phyloP scores from a whole-genome alignment of 179 eudicot genomes.

The Silene noctiflora region DNA sequence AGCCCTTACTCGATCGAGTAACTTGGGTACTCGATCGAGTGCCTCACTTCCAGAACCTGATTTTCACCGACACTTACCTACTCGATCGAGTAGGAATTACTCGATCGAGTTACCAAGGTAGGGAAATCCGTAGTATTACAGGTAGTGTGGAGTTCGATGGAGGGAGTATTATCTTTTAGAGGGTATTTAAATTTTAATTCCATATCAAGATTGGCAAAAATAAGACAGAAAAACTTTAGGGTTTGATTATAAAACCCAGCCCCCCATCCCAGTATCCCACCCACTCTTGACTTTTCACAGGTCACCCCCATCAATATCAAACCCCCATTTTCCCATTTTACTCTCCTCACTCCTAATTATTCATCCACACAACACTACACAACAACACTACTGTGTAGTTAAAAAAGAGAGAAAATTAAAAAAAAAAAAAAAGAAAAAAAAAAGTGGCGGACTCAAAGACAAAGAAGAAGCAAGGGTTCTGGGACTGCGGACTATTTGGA shows the following conservation, averaged over 20 bases:
- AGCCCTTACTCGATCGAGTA: too few species aligned
- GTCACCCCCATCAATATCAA: neutral
- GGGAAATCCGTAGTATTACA: too few species aligned
- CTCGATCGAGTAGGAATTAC: too few species aligned
- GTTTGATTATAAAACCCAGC: conserved; percentile 7
- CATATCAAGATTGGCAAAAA: neutral
- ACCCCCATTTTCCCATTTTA: neutral
- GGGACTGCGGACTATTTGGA: conserved; percentile 6
- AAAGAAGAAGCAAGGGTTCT: conserved; percentile 16
- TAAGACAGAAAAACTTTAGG: neutral
- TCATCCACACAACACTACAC: neutral
- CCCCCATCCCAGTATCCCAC: neutral
- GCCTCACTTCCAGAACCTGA: too few species aligned
- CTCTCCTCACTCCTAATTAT: conserved; percentile 11
- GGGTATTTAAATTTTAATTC: neutral
- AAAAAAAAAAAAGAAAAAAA: neutral
- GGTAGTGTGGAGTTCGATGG: too few species aligned
- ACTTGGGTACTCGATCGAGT: too few species aligned
- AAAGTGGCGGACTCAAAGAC: conserved; percentile 28
- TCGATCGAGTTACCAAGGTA: too few species aligned
- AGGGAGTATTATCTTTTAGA: neutral
- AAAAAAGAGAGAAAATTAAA: neutral
- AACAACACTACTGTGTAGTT: neutral
- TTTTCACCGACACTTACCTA: too few species aligned
- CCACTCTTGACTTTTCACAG: too few species aligned